A percentile compares a stretch with the other conserved stretches of the same genome.
phyloP scores from a whole-genome alignment of 805 yeast species.

The Yamadazyma scolyti region DNA sequence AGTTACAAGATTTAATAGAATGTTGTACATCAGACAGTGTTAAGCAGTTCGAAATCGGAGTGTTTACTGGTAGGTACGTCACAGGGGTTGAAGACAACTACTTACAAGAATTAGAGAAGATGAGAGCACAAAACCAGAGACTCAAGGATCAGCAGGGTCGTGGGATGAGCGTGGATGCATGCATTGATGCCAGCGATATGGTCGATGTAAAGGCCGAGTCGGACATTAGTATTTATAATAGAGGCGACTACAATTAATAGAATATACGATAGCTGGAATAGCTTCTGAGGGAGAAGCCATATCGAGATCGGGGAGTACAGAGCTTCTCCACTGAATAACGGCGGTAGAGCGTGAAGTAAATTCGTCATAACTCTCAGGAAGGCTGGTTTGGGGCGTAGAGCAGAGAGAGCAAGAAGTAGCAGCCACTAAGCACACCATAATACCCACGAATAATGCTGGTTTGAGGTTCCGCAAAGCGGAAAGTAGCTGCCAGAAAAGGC shows the following conservation, averaged over 20 bases:
- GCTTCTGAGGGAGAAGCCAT: too few species aligned
- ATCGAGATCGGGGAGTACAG: too few species aligned
- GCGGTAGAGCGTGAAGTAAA: too few species aligned
- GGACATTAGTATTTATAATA: conserved; percentile 54
- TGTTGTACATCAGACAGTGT: conserved; percentile 62
- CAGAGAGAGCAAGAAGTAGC: too few species aligned
- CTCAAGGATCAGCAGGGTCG: conserved; percentile 26
- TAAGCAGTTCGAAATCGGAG: conserved; percentile 87
- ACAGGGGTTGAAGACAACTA: conserved; percentile 91
- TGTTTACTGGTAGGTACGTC: conserved; percentile 88
- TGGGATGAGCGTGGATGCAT: conserved; percentile 42
- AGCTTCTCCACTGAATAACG: too few species aligned
- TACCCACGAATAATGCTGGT: too few species aligned
- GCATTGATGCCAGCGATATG: conserved; percentile 39
- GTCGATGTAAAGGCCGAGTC: conserved; percentile 77
- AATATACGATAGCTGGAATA: too few species aligned
- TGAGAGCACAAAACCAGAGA: conserved; percentile 74
- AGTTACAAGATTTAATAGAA: conserved; percentile 72
- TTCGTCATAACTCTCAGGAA: too few species aligned
- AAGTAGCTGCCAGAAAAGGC: too few species aligned
- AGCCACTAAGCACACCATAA: too few species aligned
- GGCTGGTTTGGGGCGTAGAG: too few species aligned
- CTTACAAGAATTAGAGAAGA: conserved; percentile 73
- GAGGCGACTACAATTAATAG: conserved; percentile 43
- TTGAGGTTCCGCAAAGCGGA: too few species aligned